phyloP scores from a whole-genome alignment of 306 rosid species.

The Abrus precatorius region DNA sequence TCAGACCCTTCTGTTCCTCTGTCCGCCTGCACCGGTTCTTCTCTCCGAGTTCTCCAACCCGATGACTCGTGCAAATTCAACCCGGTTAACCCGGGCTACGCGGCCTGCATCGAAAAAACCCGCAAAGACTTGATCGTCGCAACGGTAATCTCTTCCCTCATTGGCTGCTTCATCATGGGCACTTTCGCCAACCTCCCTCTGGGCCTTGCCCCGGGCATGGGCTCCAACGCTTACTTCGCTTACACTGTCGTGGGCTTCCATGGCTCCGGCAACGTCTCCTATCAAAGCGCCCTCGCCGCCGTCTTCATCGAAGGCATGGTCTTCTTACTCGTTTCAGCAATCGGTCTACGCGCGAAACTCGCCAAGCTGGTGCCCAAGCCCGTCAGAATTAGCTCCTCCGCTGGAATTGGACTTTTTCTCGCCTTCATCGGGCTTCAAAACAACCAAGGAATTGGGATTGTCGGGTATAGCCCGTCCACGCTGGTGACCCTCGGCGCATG shows the following conservation, averaged over 20 bases:
- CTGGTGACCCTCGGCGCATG: constrained; percentile 81
- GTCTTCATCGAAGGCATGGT: constrained; percentile 86
- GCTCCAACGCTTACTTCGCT: constrained; percentile 94
- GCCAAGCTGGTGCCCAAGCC: constrained; percentile 90
- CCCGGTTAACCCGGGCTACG: constrained; percentile 92
- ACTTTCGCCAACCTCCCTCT: constrained; percentile 89
- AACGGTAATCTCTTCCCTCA: constrained; percentile 81
- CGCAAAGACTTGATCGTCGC: constrained; percentile 92
- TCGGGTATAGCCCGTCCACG: constrained; percentile 83
- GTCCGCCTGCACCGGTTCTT: constrained; percentile 56
- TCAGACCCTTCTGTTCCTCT: constrained; percentile 66
- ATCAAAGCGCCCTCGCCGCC: constrained; percentile 85
- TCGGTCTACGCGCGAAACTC: constrained; percentile 83
- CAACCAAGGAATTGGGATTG: constrained; percentile 85
- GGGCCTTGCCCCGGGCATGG: constrained; percentile 98
- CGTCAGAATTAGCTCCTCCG: constrained; percentile 94
- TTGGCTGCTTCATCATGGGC: constrained; percentile 94
- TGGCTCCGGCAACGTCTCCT: constrained; percentile 89
- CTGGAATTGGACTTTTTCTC: constrained; percentile 92
- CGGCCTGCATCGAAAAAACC: constrained; percentile 67
- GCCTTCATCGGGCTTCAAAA: constrained; percentile 92
- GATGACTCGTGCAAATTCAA: constrained; percentile 70
- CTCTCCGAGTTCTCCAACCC: constrained; percentile 64
- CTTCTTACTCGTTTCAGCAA: constrained; percentile 69
- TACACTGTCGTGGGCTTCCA: constrained; percentile 98